Evolutionary conservation across 805 yeast species (phyloP).

Genomic region (Ascoidea tarda): DNA sequence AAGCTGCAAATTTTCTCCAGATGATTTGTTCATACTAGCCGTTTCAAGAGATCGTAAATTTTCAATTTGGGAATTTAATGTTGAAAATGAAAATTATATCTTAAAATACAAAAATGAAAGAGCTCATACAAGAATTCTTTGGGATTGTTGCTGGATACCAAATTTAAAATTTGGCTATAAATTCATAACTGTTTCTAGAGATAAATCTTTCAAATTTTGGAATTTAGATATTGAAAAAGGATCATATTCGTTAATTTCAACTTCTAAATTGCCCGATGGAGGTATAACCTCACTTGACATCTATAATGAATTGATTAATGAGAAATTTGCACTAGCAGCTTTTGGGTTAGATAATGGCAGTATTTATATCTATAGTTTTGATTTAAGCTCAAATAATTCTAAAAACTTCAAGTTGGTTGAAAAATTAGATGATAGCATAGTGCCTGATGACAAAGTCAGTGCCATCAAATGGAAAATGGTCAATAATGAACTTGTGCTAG

Average conservation of each 20-base stretch:
- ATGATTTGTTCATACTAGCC: conserved; percentile 47
- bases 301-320: conserved; percentile 17
- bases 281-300: conserved; percentile 62
- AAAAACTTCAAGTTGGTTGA: conserved; percentile 16
- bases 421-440: conserved; percentile 22
- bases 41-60: conserved; percentile 86
- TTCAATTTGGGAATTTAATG: conserved; percentile 49
- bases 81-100: conserved; percentile 23
- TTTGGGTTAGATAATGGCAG: conserved; percentile 64
- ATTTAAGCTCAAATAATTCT: conserved; percentile 6
- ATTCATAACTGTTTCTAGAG: conserved; percentile 81
- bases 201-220: conserved; percentile 74
- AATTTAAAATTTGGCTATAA: conserved; percentile 13
- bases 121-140: conserved; percentile 84
- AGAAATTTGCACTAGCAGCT: conserved; percentile 27
- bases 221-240: conserved; percentile 21
- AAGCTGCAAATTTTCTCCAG: conserved; percentile 60
- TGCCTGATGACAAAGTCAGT: conserved; percentile 51
- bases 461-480: conserved; percentile 37
- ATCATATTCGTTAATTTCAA: conserved; percentile 5
- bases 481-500: conserved; percentile 24
- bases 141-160: conserved; percentile 92
- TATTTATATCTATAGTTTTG: conserved; percentile 29
- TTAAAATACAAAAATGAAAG: conserved; percentile 33
- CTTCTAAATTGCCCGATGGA: conserved; percentile 17